Conservation (phyloP, 2,329 filamentous ascomycete genomes). For the Raffaelea ambrosiae region DNA sequence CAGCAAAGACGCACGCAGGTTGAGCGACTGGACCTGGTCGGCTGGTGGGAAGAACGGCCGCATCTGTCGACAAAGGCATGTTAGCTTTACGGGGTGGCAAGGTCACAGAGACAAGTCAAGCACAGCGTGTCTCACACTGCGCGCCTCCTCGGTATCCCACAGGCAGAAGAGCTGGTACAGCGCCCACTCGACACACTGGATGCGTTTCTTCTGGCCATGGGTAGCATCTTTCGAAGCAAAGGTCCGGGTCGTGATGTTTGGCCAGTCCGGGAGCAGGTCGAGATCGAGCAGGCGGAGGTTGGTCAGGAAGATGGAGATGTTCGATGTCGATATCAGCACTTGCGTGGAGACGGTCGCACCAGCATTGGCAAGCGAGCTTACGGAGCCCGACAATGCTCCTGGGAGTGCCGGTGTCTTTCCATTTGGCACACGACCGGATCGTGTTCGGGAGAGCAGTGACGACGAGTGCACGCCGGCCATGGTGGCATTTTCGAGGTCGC, state of each 20-base stretch:
- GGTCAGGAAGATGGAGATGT: conserved; percentile 63
- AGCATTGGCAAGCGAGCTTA: neutral
- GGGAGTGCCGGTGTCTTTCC: neutral
- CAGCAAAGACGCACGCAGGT: conserved; percentile 76
- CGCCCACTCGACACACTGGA: conserved; percentile 80
- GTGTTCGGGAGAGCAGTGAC: conserved; percentile 16
- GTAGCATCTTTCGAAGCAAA: conserved; percentile 59
- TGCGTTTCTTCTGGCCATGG: conserved; percentile 72
- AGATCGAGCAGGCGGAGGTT: conserved; percentile 79
- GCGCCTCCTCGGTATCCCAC: conserved; percentile 71
- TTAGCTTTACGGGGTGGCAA: neutral
- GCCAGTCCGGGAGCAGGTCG: conserved; percentile 71
- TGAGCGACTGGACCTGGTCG: conserved; percentile 84
- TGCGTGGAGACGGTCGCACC: neutral
- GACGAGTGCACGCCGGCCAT: conserved; percentile 11
- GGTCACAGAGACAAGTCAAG: neutral
- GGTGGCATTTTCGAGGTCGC: conserved; percentile 1
- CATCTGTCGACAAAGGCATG: conserved; percentile 30
- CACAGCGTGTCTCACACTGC: conserved; percentile 42
- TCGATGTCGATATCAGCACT: conserved; percentile 29
- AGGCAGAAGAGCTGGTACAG: conserved; percentile 79
- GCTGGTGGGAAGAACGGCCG: conserved; percentile 84
- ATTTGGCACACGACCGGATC: conserved; percentile 15
- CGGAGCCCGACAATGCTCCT: conserved; percentile 1
- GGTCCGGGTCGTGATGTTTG: conserved; percentile 59